Percentiles rank a stretch among this genome's conserved stretches.
Evolutionary conservation across 2,329 filamentous ascomycete species (phyloP).

Genomic region (Trichoderma guizhouense): DNA sequence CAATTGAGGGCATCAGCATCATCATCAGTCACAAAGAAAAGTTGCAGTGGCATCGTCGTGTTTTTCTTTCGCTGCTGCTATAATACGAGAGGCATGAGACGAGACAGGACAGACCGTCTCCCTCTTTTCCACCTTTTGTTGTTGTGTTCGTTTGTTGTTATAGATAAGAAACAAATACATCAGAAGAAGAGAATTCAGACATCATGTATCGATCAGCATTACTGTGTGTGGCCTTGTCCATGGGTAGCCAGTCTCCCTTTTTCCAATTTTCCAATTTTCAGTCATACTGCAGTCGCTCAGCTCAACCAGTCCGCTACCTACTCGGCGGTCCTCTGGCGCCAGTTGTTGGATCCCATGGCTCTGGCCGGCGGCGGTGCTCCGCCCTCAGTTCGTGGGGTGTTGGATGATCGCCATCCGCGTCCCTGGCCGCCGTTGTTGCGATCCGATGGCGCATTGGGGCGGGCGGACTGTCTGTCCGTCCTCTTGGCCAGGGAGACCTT

Average conservation of each 20-base stretch:
- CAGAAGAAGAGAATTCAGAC: constrained; percentile 2
- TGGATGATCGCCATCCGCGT: neutral
- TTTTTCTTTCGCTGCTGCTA: neutral
- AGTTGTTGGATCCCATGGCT: constrained; percentile 18
- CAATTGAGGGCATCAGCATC: no score
- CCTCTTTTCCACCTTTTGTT: neutral
- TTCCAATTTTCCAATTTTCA: neutral
- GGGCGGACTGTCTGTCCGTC: constrained; percentile 7
- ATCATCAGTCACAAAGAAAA: no score
- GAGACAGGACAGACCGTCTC: neutral
- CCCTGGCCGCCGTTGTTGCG: constrained; percentile 7
- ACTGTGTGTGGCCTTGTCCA: neutral
- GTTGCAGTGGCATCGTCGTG: no score
- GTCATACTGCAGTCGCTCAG: neutral
- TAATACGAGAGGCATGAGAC: neutral
- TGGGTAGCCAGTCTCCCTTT: neutral
- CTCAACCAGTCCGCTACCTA: neutral
- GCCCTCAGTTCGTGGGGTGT: constrained; percentile 2
- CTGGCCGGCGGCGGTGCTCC: neutral
- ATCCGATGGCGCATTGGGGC: neutral
- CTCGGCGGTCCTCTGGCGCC: constrained; percentile 10
- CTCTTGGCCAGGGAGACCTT: constrained; percentile 21
- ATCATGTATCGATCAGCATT: neutral
- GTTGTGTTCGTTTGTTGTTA: neutral
- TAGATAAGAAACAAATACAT: neutral